Conservation (phyloP, 371 early-diverging fungal genomes). For the Apophysomyces sp. region DNA sequence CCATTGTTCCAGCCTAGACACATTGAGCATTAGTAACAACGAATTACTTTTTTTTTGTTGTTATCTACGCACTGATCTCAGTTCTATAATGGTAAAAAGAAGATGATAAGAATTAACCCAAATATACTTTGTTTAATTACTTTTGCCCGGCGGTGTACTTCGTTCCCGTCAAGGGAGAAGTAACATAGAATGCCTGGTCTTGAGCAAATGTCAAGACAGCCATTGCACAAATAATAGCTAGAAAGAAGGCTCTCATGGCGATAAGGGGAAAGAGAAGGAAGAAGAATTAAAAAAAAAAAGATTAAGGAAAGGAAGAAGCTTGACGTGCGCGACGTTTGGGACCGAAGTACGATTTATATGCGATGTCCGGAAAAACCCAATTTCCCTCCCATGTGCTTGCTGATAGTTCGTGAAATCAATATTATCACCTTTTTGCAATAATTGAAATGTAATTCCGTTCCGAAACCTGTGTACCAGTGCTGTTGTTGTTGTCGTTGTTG, state of each 20-base stretch:
- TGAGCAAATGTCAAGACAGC: background rate
- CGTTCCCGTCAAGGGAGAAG: constrained; percentile 7
- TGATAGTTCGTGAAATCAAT: background rate
- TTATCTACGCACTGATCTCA: background rate
- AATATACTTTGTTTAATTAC: background rate
- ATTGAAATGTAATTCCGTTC: background rate
- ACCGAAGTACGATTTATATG: background rate
- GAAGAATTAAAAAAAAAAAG: background rate
- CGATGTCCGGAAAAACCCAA: background rate
- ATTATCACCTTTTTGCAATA: background rate
- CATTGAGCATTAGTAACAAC: background rate
- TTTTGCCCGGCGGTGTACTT: constrained; percentile 4
- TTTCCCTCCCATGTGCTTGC: background rate
- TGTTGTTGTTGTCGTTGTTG: background rate
- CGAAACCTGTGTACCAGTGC: background rate
- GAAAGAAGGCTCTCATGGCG: background rate
- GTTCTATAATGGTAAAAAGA: background rate
- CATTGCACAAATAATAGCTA: background rate
- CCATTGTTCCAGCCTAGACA: constrained; percentile 18
- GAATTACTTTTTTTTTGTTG: background rate
- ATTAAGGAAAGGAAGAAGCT: background rate
- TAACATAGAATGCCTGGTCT: constrained; percentile 11
- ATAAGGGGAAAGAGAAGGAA: background rate
- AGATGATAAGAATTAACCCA: background rate
- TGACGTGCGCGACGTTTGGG: background rate